phyloP scores from a whole-genome alignment of 768 basidiomycete species.

The Macrocybe gigantea region DNA sequence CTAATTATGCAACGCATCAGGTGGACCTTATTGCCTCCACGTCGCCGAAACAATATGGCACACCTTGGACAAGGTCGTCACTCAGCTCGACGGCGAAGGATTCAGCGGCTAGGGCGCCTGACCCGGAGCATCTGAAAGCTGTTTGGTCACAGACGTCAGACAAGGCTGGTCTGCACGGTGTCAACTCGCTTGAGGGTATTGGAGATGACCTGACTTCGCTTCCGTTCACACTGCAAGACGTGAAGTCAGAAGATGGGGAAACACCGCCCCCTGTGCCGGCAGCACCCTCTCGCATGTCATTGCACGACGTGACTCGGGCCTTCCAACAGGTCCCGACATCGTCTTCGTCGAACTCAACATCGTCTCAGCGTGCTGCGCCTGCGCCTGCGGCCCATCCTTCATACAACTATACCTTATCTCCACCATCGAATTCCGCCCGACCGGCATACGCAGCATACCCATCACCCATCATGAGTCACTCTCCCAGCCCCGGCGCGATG shows the following conservation, averaged over 20 bases:
- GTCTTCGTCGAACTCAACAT: slow-evolving; percentile 38
- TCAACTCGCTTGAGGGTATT: slow-evolving; percentile 82
- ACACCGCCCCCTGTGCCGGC: slow-evolving; percentile 63
- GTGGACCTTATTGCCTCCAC: slow-evolving; percentile 41
- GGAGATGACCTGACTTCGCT: slow-evolving; percentile 76
- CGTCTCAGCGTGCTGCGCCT: slow-evolving; percentile 47
- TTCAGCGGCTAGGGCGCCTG: slow-evolving; percentile 60
- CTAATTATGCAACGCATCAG: slow-evolving; percentile 16
- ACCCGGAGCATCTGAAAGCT: slow-evolving; percentile 81
- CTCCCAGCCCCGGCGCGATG: slow-evolving; percentile 62
- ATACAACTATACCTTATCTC: slow-evolving; percentile 33
- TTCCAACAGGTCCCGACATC: slow-evolving; percentile 80
- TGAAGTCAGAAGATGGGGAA: slow-evolving; percentile 82
- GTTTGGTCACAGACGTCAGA: slow-evolving; percentile 79
- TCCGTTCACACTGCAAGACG: slow-evolving; percentile 78
- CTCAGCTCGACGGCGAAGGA: slow-evolving; percentile 59
- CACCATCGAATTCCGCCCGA: slow-evolving; percentile 44
- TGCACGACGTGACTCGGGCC: slow-evolving; percentile 78
- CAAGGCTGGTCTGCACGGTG: slow-evolving; percentile 56
- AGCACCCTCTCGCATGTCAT: slow-evolving; percentile 65
- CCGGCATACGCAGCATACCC: slow-evolving; percentile 54
- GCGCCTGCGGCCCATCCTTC: slow-evolving; percentile 42
- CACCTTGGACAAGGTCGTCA: slow-evolving; percentile 54
- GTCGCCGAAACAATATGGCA: slow-evolving; percentile 35
- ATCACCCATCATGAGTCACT: slow-evolving; percentile 68